Evolutionary conservation across 116 monocot genomes (phyloP), one percentile per base, ranked within the genome.

Genomic region (Papilionanthe hybrid): DNA sequence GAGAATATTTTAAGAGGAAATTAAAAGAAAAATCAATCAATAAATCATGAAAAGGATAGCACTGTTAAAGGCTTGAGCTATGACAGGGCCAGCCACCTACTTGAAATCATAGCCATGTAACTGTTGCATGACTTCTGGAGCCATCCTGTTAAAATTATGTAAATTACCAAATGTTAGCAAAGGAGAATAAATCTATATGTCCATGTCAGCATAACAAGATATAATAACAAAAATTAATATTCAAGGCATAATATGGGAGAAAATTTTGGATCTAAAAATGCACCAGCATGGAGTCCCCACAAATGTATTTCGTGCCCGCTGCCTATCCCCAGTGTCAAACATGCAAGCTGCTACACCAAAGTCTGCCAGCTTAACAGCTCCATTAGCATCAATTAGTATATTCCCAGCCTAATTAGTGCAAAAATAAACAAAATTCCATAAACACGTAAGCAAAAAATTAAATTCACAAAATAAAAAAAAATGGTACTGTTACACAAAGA

Each of bases 111-210:
- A 99, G 80, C 95, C 95, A 83, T 93, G 91, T 71, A 91, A 79
- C 68, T 94, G 94, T 71, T 93, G 94, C 98, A 99, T 94, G 48
- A 99, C 98, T 90, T 99, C 98, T 42, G 98, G 98, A 89, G 98
- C 98, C 98, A 94, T 99, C 98, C 96, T 97, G 84, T 56, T 80
- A 82, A 81, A 75, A 42, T 73, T 0, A 73, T 4, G 44, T 43
- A n/a, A 78, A 29, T 78, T 48, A 58, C 45, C 56, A 83, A 17
- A 77, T 67, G 27, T 43, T 71, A 9, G 15, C 55, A 30, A 81
- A 7, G 28, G 29, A 25, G 3, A 15, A 72, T 71, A 79, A 68
- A 49, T n/a, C 20, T 5, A 32, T 55, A 15, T 37, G 37, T 57
- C 41, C 32, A 42, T 47, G 6, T 66, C 45, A 75, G 7, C 2